phyloP scores from a whole-genome alignment of 768 basidiomycete genomes.

The Exsudoporus frostii region DNA sequence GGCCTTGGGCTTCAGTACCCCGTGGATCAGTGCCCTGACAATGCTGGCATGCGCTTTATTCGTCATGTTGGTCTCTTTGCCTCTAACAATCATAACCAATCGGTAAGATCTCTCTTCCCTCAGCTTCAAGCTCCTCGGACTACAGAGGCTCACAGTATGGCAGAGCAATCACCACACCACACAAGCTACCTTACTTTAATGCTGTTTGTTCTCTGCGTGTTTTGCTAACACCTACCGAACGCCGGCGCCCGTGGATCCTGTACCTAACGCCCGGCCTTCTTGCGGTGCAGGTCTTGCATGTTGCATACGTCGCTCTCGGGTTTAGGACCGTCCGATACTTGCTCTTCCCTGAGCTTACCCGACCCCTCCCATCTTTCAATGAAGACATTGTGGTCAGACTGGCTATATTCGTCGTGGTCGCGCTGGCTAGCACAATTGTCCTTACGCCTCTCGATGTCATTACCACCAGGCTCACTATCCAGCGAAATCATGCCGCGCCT shows the following conservation, averaged over 20 bases:
- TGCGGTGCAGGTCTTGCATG: constrained; percentile 39
- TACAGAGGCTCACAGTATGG: constrained; percentile 1
- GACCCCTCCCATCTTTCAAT: constrained; percentile 30
- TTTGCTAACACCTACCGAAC: constrained; percentile 78
- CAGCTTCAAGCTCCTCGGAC: neutral
- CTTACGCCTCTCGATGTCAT: constrained; percentile 79
- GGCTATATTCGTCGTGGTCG: constrained; percentile 53
- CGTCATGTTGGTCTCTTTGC: constrained; percentile 63
- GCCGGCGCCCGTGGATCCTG: constrained; percentile 70
- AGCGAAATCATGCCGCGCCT: constrained; percentile 73
- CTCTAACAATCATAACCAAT: constrained; percentile 72
- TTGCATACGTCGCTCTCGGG: constrained; percentile 42
- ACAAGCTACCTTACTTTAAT: constrained; percentile 64
- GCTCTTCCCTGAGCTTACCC: constrained; percentile 52
- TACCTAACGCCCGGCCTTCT: constrained; percentile 73
- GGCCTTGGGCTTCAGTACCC: constrained; percentile 60
- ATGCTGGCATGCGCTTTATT: constrained; percentile 62
- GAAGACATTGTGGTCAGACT: constrained; percentile 46
- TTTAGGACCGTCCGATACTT: constrained; percentile 43
- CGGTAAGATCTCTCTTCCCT: constrained; percentile 45
- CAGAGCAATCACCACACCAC: constrained; percentile 82
- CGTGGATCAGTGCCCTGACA: constrained; percentile 56
- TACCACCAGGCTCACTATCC: constrained; percentile 71
- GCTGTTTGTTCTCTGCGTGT: no score
- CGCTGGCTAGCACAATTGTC: constrained; percentile 51